phyloP scores from a whole-genome alignment of 345 rosid genomes.

The Populus euphratica region DNA sequence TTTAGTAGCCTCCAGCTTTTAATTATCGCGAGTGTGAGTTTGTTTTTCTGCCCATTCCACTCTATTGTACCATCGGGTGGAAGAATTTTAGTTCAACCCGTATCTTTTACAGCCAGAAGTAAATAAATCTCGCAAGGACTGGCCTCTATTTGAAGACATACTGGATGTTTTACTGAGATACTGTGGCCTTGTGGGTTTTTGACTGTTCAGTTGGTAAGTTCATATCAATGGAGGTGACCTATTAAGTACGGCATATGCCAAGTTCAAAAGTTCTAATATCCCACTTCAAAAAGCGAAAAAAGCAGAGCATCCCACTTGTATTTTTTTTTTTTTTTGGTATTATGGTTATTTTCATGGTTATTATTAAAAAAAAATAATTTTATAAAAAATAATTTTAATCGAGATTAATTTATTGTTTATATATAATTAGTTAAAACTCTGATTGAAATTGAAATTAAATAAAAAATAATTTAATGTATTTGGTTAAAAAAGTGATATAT shows the following conservation, averaged over 20 bases:
- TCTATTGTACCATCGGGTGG: neutral
- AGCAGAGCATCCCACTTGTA: no score
- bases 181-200: neutral
- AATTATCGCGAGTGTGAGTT: neutral
- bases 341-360: no score
- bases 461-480: no score
- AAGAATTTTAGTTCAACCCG: neutral
- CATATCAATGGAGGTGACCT: neutral
- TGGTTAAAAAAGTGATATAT: no score
- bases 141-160: neutral
- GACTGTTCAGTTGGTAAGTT: neutral
- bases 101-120: neutral
- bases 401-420: no score
- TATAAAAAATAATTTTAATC: no score
- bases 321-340: no score
- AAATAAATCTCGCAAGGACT: neutral
- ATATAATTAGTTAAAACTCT: no score
- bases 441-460: no score
- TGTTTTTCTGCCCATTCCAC: neutral
- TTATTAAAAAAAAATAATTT: no score
- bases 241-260: neutral
- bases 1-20: neutral
- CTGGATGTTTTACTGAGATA: neutral
- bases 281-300: no score
- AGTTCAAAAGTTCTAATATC: no score